A percentile compares a stretch with the other conserved stretches of the same genome.
Conservation (phyloP, 1,139 yeast species). For the Hemisphaericaspora lyxosophila region DNA sequence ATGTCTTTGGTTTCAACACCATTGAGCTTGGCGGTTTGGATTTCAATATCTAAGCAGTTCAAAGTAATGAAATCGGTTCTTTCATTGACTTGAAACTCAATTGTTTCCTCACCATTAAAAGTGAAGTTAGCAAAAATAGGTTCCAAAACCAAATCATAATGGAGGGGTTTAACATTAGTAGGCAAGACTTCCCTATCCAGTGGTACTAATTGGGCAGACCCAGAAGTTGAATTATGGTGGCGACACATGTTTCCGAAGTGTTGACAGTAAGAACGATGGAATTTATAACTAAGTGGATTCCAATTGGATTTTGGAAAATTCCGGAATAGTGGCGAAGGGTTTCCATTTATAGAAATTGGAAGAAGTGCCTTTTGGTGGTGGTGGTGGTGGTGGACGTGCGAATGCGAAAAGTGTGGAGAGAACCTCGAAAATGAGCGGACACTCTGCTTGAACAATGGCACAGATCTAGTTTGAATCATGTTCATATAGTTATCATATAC, state of each 20-base stretch:
- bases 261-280: conserved; percentile 9
- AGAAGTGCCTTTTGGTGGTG: not conserved
- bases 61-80: conserved; percentile 51
- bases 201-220: conserved; percentile 19
- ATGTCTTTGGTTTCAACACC: conserved; percentile 32
- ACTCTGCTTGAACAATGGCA: conserved; percentile 1
- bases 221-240: conserved; percentile 10
- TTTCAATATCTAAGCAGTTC: conserved; percentile 65
- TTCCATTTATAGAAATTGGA: conserved; percentile 5
- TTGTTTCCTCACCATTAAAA: conserved; percentile 64
- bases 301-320: conserved; percentile 3
- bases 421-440: conserved; percentile 1
- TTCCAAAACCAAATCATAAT: conserved; percentile 69
- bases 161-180: conserved; percentile 66
- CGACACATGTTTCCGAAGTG: conserved; percentile 15
- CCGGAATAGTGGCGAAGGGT: conserved; percentile 6
- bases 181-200: conserved; percentile 68
- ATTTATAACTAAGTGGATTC: conserved; percentile 3
- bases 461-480: conserved; percentile 2
- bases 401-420: conserved; percentile 3
- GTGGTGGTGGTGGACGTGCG: conserved; percentile 5
- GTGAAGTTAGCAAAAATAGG: conserved; percentile 73
- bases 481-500: no score
- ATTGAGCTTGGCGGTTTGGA: conserved; percentile 51
- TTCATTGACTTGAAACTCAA: conserved; percentile 64